Evolutionary conservation across 1,284 basidiomycete genomes (phyloP).

Genomic region (Albatrellus sp.): DNA sequence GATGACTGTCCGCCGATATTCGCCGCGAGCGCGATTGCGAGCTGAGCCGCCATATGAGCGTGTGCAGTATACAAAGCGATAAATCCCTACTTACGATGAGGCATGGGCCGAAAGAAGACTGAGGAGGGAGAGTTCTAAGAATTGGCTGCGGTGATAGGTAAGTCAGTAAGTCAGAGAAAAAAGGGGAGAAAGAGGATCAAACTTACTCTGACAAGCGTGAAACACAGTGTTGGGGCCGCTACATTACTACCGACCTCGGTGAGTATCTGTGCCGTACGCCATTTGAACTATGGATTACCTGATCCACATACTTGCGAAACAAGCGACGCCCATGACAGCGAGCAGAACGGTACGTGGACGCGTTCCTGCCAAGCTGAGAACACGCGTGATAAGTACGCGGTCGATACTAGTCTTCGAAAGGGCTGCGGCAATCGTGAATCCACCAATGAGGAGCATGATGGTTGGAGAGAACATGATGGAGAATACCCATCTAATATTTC

Average conservation of each 20-base stretch:
- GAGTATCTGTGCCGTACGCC: slow-evolving; percentile 5
- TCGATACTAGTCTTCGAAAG: slow-evolving; percentile 97
- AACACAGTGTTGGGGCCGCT: slow-evolving; percentile 94
- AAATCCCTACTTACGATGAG: slow-evolving; percentile 58
- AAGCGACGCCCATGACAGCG: slow-evolving; percentile 93
- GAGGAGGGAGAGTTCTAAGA: slow-evolving; percentile 81
- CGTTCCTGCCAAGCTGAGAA: slow-evolving; percentile 85
- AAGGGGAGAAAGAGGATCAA: background rate
- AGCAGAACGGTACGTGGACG: slow-evolving; percentile 80
- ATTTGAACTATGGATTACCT: slow-evolving; percentile 33
- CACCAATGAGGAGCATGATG: slow-evolving; percentile 92
- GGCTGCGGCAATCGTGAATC: slow-evolving; percentile 98
- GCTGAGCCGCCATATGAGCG: slow-evolving; percentile 27
- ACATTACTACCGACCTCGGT: slow-evolving; percentile 61
- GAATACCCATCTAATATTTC: slow-evolving; percentile 48
- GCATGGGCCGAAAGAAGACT: slow-evolving; percentile 81
- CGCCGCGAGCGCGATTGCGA: slow-evolving; percentile 93
- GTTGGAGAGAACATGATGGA: slow-evolving; percentile 82
- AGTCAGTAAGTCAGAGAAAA: slow-evolving; percentile 4
- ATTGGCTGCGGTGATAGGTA: slow-evolving; percentile 59
- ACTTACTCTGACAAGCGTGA: slow-evolving; percentile 86
- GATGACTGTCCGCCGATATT: slow-evolving; percentile 98
- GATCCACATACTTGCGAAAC: slow-evolving; percentile 99
- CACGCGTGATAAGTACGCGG: slow-evolving; percentile 85
- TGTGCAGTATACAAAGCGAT: background rate